phyloP scores from a whole-genome alignment of 2,329 filamentous ascomycete species.

The Phialocephala subalpina region DNA sequence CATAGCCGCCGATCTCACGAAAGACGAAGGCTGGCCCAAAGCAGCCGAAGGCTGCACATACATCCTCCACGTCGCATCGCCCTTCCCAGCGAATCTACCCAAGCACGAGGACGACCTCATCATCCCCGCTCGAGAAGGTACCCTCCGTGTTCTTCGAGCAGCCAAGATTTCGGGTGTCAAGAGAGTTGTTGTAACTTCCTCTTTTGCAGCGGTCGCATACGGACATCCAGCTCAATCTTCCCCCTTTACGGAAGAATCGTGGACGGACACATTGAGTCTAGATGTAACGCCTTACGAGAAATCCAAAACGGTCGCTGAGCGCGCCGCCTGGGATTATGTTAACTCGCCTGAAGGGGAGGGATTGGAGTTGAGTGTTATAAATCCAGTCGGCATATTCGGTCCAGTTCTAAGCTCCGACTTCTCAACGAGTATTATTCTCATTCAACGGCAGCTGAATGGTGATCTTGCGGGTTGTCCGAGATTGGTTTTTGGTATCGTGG shows the following conservation, averaged over 20 bases:
- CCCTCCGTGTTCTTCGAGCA: constrained; percentile 42
- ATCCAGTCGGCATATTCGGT: constrained; percentile 37
- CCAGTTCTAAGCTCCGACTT: constrained; percentile 41
- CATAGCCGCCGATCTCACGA: constrained; percentile 38
- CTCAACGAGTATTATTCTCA: constrained; percentile 37
- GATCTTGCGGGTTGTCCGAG: constrained; percentile 40
- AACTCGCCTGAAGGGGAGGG: neutral
- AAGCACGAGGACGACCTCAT: constrained; percentile 46
- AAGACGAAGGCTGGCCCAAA: constrained; percentile 42
- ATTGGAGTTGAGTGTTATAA: neutral
- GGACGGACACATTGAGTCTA: constrained; percentile 37
- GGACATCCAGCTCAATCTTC: neutral
- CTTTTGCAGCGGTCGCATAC: neutral
- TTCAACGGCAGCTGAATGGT: constrained; percentile 43
- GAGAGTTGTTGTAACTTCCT: constrained; percentile 35
- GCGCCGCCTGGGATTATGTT: constrained; percentile 45
- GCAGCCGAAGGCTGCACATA: constrained; percentile 42
- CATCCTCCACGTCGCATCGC: constrained; percentile 44
- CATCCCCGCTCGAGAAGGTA: constrained; percentile 44
- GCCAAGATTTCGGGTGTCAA: constrained; percentile 40
- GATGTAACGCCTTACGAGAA: constrained; percentile 37
- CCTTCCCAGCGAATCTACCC: constrained; percentile 38
- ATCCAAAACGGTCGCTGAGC: constrained; percentile 46
- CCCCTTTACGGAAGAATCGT: constrained; percentile 43
- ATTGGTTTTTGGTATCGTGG: neutral